These are phyloP conservation scores for Babjeviella inositovora DNA, from an alignment of 805 yeast species.

Conservation along the genomic window DNA sequence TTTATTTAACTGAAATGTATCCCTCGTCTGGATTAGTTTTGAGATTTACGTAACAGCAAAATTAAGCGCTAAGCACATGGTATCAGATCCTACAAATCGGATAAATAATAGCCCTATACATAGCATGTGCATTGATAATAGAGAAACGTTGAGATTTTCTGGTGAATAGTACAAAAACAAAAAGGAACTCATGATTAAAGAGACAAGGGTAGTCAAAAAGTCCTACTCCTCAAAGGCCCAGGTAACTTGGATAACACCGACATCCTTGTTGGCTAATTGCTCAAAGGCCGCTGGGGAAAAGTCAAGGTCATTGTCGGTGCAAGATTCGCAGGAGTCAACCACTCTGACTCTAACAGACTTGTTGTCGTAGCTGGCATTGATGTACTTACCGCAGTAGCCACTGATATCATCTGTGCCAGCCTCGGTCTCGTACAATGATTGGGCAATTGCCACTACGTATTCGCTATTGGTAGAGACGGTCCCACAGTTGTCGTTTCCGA, in stretches of 20 bases:
- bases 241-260: conserved; percentile 35
- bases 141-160: too few species aligned
- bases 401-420: conserved; percentile 9
- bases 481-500: conserved; percentile 36
- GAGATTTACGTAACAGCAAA: too few species aligned
- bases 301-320: conserved; percentile 27
- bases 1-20: too few species aligned
- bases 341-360: conserved; percentile 34
- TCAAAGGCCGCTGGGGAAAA: conserved; percentile 37
- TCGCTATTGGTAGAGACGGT: conserved; percentile 19
- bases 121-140: too few species aligned
- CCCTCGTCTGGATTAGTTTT: too few species aligned
- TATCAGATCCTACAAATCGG: too few species aligned
- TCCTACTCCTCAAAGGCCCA: too few species aligned
- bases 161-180: too few species aligned
- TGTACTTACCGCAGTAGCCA: conserved; percentile 31
- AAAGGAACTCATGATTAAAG: too few species aligned
- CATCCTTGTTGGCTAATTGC: conserved; percentile 27
- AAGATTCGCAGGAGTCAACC: conserved; percentile 36
- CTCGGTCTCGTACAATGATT: conserved; percentile 14
- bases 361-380: conserved; percentile 26
- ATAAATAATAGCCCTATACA: too few species aligned
- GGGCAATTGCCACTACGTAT: conserved; percentile 31
- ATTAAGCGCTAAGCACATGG: too few species aligned
- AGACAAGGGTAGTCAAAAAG: too few species aligned